phyloP scores from a whole-genome alignment of 139 green algal genomes.

The Parachlorella kessleri region DNA sequence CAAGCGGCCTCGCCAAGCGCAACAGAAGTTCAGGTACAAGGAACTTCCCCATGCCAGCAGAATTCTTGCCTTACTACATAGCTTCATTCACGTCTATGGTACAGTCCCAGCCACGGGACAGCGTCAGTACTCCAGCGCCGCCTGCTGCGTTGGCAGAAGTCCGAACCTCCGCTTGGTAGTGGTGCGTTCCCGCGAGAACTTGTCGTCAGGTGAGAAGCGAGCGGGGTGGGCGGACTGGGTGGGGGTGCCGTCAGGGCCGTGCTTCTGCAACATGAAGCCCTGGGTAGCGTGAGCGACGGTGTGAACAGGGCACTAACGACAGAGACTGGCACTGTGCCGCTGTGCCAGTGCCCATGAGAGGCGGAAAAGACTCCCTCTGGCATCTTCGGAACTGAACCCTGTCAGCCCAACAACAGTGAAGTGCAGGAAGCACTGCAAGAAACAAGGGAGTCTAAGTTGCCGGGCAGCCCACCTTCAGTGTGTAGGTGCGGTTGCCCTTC shows the following conservation, averaged over 20 bases:
- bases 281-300: not conserved
- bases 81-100: no score
- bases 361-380: no score
- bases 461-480: slow-evolving; percentile 76
- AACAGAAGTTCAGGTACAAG: no score
- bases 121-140: slow-evolving; percentile 57
- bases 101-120: no score
- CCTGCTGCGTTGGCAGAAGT: slow-evolving; percentile 91
- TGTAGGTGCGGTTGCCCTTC: slow-evolving; percentile 91
- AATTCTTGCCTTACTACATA: no score
- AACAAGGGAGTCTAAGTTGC: not conserved
- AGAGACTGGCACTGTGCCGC: not conserved
- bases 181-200: slow-evolving; percentile 94
- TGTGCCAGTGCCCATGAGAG: not conserved
- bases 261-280: slow-evolving; percentile 68
- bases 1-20: no score
- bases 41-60: no score
- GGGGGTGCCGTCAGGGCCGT: slow-evolving; percentile 76
- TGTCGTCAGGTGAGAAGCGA: slow-evolving; percentile 97
- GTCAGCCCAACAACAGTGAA: no score
- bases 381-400: no score
- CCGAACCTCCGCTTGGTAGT: slow-evolving; percentile 93
- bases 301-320: not conserved
- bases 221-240: slow-evolving; percentile 90
- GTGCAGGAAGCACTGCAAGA: no score